These are phyloP conservation scores for Calonectria multiphialidica DNA, from an alignment of 2,329 filamentous ascomycete genomes.

Conservation along the genomic window DNA sequence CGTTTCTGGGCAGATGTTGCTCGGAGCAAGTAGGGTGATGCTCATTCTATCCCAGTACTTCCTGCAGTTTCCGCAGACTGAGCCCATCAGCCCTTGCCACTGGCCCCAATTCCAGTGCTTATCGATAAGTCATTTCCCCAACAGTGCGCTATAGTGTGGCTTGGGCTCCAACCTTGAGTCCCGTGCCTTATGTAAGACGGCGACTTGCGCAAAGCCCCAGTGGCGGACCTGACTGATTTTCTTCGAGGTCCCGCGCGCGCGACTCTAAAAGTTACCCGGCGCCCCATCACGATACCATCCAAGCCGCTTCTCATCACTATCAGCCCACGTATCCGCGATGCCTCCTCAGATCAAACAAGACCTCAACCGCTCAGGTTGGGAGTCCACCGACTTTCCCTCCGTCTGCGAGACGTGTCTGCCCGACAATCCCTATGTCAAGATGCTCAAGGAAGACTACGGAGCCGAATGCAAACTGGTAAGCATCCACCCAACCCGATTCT, in stretches of 20 bases:
- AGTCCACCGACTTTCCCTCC: conserved; percentile 90
- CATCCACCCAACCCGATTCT: background rate
- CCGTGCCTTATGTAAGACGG: conserved; percentile 38
- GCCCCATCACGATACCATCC: conserved; percentile 33
- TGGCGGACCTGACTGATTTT: conserved; percentile 42
- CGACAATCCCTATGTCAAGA: conserved; percentile 97
- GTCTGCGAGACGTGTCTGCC: conserved; percentile 94
- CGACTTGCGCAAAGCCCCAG: conserved; percentile 15
- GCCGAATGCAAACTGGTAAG: conserved; percentile 80
- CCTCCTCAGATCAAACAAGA: conserved; percentile 96
- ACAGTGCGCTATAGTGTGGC: conserved; percentile 6
- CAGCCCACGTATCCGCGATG: conserved; percentile 61
- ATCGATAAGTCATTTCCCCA: conserved; percentile 43
- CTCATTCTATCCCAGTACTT: background rate
- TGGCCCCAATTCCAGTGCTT: conserved; percentile 19
- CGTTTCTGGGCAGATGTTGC: conserved; percentile 10
- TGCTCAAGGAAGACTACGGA: conserved; percentile 97
- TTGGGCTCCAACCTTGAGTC: conserved; percentile 17
- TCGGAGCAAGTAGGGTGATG: conserved; percentile 12
- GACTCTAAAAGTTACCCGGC: conserved; percentile 39
- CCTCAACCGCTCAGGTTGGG: conserved; percentile 95
- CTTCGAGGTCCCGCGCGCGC: conserved; percentile 32
- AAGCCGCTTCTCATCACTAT: conserved; percentile 34
- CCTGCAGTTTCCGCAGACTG: conserved; percentile 6
- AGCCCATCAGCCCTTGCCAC: background rate